Conservation (phyloP, 2,329 filamentous ascomycete genomes). For the Magnaporthiopsis rhizophila region DNA sequence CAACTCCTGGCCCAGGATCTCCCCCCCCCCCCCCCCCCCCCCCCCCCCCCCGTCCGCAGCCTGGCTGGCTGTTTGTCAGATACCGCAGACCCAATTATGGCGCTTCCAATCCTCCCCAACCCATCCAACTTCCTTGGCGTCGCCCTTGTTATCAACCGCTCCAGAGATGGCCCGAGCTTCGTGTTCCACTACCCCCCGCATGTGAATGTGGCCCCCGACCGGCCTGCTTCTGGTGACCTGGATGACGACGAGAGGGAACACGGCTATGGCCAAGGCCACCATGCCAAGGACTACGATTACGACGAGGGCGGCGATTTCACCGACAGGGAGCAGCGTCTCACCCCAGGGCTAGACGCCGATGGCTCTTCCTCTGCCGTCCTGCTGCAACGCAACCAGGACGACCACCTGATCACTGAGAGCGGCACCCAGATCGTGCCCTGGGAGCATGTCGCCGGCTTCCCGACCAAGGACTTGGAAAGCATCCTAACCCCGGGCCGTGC, state of each 20-base stretch:
- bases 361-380: constrained; percentile 28
- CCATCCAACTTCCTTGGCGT: constrained; percentile 57
- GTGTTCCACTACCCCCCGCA: constrained; percentile 83
- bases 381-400: constrained; percentile 41
- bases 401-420: constrained; percentile 46
- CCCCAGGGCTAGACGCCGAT: constrained; percentile 21
- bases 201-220: constrained; percentile 32
- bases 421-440: constrained; percentile 55
- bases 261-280: constrained; percentile 25
- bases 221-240: constrained; percentile 12
- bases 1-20: too few species aligned
- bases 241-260: constrained; percentile 20
- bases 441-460: constrained; percentile 67
- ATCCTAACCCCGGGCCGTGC: constrained; percentile 67
- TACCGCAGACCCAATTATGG: constrained; percentile 25
- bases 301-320: constrained; percentile 42
- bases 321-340: constrained; percentile 34
- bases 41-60: too few species aligned
- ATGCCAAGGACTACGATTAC: constrained; percentile 18
- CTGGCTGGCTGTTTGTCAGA: too few species aligned
- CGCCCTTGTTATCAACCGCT: constrained; percentile 65
- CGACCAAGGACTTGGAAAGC: constrained; percentile 70
- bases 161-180: constrained; percentile 70
- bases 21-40: too few species aligned
- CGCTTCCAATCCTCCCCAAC: constrained; percentile 41